phyloP scores from a whole-genome alignment of 2,329 filamentous ascomycete genomes.

The Neocucurbitaria cava region DNA sequence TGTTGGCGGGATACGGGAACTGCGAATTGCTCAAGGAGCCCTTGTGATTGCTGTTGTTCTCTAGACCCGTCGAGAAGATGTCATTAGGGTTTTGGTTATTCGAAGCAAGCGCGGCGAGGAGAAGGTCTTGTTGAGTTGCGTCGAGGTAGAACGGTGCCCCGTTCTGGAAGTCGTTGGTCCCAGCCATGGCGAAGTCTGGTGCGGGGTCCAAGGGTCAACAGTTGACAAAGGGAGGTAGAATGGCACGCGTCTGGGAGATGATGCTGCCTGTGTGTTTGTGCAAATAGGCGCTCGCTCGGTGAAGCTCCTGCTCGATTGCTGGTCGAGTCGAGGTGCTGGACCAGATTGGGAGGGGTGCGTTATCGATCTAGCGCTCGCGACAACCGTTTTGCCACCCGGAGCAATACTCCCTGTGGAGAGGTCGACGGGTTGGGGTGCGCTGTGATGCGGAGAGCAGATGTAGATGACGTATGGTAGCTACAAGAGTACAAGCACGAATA shows the following conservation, averaged over 20 bases:
- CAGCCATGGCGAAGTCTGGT: conserved; percentile 42
- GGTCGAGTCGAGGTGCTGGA: background rate
- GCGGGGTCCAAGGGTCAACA: conserved; percentile 22
- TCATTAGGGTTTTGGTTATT: conserved; percentile 49
- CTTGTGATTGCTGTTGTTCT: conserved; percentile 19
- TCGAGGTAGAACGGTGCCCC: conserved; percentile 54
- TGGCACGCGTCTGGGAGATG: background rate
- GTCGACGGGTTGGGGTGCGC: conserved; percentile 5
- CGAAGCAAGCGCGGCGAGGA: conserved; percentile 56
- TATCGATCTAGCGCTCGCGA: conserved; percentile 8
- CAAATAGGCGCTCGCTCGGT: background rate
- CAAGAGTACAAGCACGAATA: conserved; percentile 1
- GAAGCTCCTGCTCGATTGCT: background rate
- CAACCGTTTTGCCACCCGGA: conserved; percentile 15
- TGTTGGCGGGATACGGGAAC: conserved; percentile 43
- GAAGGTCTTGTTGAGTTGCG: conserved; percentile 55
- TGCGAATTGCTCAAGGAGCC: conserved; percentile 27
- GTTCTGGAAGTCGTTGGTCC: conserved; percentile 50
- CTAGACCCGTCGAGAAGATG: conserved; percentile 31
- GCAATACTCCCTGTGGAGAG: conserved; percentile 1
- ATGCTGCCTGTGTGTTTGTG: background rate
- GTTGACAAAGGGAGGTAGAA: background rate
- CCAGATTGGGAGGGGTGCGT: conserved; percentile 5
- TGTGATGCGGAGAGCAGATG: background rate
- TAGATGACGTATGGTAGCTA: conserved; percentile 21